Conservation (phyloP, 768 basidiomycete genomes). For the Filobasidium wieringae region DNA sequence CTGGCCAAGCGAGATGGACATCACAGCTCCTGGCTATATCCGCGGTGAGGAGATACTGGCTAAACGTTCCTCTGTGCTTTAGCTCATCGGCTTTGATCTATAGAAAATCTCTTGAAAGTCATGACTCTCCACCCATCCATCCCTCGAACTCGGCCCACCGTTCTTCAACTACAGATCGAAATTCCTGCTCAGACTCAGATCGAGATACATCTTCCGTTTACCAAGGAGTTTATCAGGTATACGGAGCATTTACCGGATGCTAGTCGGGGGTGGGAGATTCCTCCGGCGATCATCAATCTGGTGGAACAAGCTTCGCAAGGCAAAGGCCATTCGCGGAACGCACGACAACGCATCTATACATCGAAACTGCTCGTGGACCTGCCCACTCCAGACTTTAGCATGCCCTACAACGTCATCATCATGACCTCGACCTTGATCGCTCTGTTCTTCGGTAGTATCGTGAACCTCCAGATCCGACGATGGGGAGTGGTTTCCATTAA, state of each 20-base stretch:
- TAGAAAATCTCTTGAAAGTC: neutral
- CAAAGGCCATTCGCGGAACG: neutral
- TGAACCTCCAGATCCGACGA: conserved; percentile 70
- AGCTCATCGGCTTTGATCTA: neutral
- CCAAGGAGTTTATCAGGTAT: conserved; percentile 77
- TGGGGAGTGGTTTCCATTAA: conserved; percentile 51
- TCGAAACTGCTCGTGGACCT: conserved; percentile 71
- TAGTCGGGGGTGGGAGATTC: conserved; percentile 85
- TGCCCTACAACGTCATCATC: conserved; percentile 99
- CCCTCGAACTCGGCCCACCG: conserved; percentile 46
- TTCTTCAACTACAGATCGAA: conserved; percentile 57
- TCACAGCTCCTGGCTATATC: conserved; percentile 30
- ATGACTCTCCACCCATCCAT: conserved; percentile 1
- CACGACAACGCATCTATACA: conserved; percentile 54
- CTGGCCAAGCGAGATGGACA: conserved; percentile 65
- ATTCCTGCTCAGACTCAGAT: conserved; percentile 60
- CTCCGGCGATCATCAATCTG: conserved; percentile 54
- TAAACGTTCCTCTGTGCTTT: neutral
- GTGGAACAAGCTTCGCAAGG: neutral
- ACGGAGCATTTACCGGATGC: conserved; percentile 95
- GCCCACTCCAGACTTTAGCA: conserved; percentile 98
- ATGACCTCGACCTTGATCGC: conserved; percentile 77
- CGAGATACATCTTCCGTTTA: conserved; percentile 58
- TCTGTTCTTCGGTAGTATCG: conserved; percentile 81
- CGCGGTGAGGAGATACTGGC: conserved; percentile 5